phyloP scores from a whole-genome alignment of 1,284 basidiomycete genomes.

The Cutaneotrichosporon mucoides region DNA sequence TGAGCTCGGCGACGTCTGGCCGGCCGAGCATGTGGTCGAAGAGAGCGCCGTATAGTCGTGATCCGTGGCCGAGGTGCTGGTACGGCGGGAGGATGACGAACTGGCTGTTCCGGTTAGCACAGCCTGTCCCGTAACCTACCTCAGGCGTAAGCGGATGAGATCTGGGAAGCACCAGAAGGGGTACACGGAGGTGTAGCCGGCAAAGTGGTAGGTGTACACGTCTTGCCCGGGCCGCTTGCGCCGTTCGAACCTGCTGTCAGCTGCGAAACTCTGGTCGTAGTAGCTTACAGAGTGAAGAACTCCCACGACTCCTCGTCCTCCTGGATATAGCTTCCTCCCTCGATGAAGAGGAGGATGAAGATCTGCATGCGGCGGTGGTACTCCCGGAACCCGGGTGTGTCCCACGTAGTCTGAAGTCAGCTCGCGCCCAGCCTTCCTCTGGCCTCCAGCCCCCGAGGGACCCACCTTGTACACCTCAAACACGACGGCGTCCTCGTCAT shows the following conservation, averaged over 20 bases:
- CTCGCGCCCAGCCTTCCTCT: background rate
- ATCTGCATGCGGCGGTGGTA: slow-evolving; percentile 93
- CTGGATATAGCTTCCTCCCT: slow-evolving; percentile 86
- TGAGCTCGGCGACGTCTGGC: slow-evolving; percentile 75
- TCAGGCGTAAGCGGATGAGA: slow-evolving; percentile 73
- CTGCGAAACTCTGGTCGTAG: slow-evolving; percentile 3
- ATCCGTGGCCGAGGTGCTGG: slow-evolving; percentile 84
- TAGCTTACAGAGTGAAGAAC: slow-evolving; percentile 69
- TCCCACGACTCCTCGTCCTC: slow-evolving; percentile 87
- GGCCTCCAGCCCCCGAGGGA: slow-evolving; percentile 6
- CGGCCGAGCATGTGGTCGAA: slow-evolving; percentile 70
- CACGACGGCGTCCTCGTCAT: slow-evolving; percentile 60
- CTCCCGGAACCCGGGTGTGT: slow-evolving; percentile 83
- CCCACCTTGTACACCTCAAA: slow-evolving; percentile 84
- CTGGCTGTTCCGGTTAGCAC: slow-evolving; percentile 57
- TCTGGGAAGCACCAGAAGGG: slow-evolving; percentile 93
- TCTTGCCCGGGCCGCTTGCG: slow-evolving; percentile 56
- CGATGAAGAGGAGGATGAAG: slow-evolving; percentile 91
- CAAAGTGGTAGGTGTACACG: slow-evolving; percentile 73
- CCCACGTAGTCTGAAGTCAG: slow-evolving; percentile 64
- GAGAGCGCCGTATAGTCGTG: slow-evolving; percentile 80
- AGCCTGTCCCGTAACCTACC: slow-evolving; percentile 40
- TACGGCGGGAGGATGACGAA: slow-evolving; percentile 90
- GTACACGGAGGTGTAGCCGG: slow-evolving; percentile 86
- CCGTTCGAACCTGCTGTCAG: slow-evolving; percentile 67